Conservation (phyloP, 2,329 filamentous ascomycete species). For the Ceratocystis albifundus region DNA sequence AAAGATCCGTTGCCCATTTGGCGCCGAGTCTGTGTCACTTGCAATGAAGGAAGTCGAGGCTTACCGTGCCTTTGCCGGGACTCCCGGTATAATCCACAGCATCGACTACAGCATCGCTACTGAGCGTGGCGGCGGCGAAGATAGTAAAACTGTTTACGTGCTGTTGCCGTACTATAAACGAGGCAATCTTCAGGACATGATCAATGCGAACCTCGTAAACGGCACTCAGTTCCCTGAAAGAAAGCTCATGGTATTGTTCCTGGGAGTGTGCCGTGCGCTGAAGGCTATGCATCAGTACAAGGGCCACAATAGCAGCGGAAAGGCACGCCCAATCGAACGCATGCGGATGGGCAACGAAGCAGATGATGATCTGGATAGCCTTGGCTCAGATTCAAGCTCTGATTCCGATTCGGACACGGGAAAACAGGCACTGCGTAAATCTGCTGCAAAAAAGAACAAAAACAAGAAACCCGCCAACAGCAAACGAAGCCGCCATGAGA, state of each 20-base stretch:
- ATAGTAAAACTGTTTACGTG: constrained; percentile 89
- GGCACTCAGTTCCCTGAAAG: constrained; percentile 81
- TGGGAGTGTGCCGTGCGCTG: constrained; percentile 81
- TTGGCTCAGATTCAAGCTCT: constrained; percentile 26
- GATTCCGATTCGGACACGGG: constrained; percentile 29
- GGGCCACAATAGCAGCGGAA: constrained; percentile 32
- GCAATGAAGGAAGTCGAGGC: constrained; percentile 96
- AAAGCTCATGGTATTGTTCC: constrained; percentile 75
- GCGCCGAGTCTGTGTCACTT: constrained; percentile 86
- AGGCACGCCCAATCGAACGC: constrained; percentile 33
- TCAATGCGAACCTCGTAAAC: constrained; percentile 97
- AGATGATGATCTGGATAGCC: constrained; percentile 31
- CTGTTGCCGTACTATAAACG: constrained; percentile 88
- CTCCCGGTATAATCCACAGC: constrained; percentile 75
- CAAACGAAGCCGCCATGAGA: background rate
- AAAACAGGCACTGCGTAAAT: constrained; percentile 29
- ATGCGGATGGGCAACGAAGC: constrained; percentile 43
- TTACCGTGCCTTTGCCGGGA: constrained; percentile 75
- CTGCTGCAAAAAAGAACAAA: background rate
- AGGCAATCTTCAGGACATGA: constrained; percentile 93
- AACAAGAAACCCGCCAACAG: background rate
- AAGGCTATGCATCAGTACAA: constrained; percentile 85
- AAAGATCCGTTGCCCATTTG: constrained; percentile 97
- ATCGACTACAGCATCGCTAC: constrained; percentile 72
- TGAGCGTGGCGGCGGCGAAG: constrained; percentile 51